A percentile compares a stretch with the other conserved stretches of the same genome.
Conservation (phyloP, 2,329 filamentous ascomycete species). For the Penicillium psychrosexuale region DNA sequence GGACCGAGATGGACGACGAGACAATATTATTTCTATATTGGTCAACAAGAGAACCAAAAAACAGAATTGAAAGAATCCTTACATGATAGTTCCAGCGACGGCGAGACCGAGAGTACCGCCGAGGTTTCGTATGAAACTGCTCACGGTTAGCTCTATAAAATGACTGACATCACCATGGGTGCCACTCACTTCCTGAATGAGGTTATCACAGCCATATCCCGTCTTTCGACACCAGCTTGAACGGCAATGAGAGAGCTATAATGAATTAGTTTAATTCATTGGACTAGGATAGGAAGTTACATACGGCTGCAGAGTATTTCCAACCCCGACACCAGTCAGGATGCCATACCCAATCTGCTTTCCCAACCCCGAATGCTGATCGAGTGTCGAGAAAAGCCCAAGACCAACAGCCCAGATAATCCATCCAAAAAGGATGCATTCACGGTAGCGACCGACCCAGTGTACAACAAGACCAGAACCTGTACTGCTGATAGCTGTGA, state of each 20-base stretch:
- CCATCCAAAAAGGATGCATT: conserved; percentile 56
- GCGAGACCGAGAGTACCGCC: conserved; percentile 43
- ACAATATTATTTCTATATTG: conserved; percentile 31
- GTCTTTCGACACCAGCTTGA: conserved; percentile 40
- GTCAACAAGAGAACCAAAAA: too few species aligned
- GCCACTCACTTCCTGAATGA: conserved; percentile 33
- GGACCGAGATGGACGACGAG: conserved; percentile 23
- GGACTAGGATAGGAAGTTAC: background rate
- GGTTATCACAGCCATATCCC: conserved; percentile 44
- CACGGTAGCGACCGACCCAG: conserved; percentile 53
- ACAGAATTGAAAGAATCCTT: conserved; percentile 1
- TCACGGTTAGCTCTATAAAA: background rate
- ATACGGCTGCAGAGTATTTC: conserved; percentile 52
- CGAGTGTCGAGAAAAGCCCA: conserved; percentile 53
- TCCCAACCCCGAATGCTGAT: conserved; percentile 47
- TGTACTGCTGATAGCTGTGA: conserved; percentile 49
- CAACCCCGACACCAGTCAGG: conserved; percentile 52
- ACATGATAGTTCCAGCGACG: conserved; percentile 43
- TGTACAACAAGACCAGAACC: conserved; percentile 53
- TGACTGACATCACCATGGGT: background rate
- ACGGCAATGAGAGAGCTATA: conserved; percentile 36
- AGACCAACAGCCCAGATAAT: conserved; percentile 52
- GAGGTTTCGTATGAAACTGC: conserved; percentile 43
- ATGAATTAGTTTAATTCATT: background rate
- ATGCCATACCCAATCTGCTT: conserved; percentile 56